Evolutionary conservation across 225 moss, liverwort and hornwort genomes (phyloP).

Genomic region (Neckera pumila): DNA sequence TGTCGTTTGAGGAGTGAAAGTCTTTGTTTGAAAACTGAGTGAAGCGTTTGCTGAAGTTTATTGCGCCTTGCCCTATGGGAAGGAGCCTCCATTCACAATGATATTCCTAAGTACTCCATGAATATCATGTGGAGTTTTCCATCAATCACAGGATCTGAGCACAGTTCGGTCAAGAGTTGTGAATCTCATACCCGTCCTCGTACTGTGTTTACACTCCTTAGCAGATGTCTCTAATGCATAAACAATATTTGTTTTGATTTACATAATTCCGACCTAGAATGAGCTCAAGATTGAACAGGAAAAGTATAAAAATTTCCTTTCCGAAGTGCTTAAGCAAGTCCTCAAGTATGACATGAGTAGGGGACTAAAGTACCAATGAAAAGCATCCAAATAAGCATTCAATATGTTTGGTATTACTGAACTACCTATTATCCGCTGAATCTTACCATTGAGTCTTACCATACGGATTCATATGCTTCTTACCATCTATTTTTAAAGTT

Average conservation of each 20-base stretch:
- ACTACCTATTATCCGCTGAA: neutral
- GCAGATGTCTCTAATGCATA: neutral
- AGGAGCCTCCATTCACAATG: neutral
- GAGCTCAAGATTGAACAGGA: neutral
- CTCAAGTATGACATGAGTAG: neutral
- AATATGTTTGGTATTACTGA: neutral
- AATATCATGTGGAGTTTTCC: neutral
- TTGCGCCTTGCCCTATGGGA: neutral
- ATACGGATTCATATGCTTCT: no score
- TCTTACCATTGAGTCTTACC: neutral
- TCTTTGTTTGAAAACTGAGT: neutral
- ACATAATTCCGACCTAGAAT: neutral
- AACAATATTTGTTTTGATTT: neutral
- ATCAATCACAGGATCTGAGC: neutral
- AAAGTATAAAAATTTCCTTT: neutral
- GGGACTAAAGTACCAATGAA: neutral
- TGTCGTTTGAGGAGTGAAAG: neutral
- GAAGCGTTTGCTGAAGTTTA: neutral
- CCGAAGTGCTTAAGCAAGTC: neutral
- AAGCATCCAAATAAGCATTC: neutral
- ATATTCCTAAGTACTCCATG: neutral
- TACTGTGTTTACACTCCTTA: neutral
- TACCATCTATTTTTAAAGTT: neutral
- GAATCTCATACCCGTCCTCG: neutral
- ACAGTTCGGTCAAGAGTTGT: neutral